phyloP scores from a whole-genome alignment of 805 yeast genomes.

The Candida incommunis region DNA sequence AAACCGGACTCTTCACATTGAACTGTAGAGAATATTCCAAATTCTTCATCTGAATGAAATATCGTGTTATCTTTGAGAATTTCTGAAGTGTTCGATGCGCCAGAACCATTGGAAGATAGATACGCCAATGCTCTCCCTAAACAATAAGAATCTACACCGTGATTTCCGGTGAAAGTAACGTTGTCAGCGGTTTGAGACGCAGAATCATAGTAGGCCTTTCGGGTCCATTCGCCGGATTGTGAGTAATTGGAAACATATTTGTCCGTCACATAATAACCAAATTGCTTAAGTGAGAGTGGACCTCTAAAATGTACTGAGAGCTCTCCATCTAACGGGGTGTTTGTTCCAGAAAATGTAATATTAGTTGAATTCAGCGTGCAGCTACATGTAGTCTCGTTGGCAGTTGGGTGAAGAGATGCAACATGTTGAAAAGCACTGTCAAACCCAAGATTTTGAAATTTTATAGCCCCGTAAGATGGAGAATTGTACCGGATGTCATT shows the following conservation, averaged over 20 bases:
- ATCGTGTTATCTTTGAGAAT: slow-evolving; percentile 56
- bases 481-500: not conserved
- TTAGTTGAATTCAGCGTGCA: slow-evolving; percentile 24
- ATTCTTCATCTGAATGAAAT: slow-evolving; percentile 56
- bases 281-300: slow-evolving; percentile 64
- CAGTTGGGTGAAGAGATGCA: slow-evolving; percentile 51
- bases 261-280: slow-evolving; percentile 55
- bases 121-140: slow-evolving; percentile 90
- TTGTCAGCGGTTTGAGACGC: slow-evolving; percentile 58
- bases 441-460: slow-evolving; percentile 63
- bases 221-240: slow-evolving; percentile 46
- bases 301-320: slow-evolving; percentile 85
- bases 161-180: slow-evolving; percentile 69
- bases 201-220: slow-evolving; percentile 55
- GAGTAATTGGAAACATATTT: not conserved
- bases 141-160: slow-evolving; percentile 71
- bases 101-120: slow-evolving; percentile 62
- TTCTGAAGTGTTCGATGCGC: slow-evolving; percentile 54
- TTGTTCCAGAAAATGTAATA: slow-evolving; percentile 48
- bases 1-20: not conserved
- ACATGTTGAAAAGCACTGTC: slow-evolving; percentile 76
- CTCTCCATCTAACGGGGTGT: slow-evolving; percentile 78
- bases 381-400: slow-evolving; percentile 55
- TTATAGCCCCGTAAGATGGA: slow-evolving; percentile 17
- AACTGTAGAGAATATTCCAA: slow-evolving; percentile 53